Evolutionary conservation across 306 rosid species (phyloP).

Genomic region (Quillaja saponaria): DNA sequence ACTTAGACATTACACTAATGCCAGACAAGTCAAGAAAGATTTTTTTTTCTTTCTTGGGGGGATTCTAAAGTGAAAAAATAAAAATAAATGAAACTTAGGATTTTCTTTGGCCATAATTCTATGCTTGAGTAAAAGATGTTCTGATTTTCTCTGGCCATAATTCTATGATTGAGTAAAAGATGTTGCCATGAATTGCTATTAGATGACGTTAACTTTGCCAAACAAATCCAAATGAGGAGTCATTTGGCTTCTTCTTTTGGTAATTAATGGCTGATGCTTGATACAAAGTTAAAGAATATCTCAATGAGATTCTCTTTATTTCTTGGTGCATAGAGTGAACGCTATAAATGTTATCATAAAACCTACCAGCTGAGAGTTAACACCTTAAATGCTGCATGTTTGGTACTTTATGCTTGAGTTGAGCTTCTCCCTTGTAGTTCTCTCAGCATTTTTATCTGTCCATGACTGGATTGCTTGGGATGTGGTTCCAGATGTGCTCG

Average conservation of each 20-base stretch:
- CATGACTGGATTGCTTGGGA: background rate
- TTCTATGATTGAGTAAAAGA: background rate
- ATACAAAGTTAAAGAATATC: slow-evolving; percentile 4
- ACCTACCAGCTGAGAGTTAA: too few relatives aligned
- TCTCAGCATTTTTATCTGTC: background rate
- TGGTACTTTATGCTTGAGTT: background rate
- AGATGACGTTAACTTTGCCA: slow-evolving; percentile 2
- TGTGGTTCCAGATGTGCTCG: background rate
- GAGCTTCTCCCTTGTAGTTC: background rate
- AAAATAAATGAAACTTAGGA: too few relatives aligned
- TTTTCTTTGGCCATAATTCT: background rate
- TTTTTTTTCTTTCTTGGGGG: too few relatives aligned
- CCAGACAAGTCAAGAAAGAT: too few relatives aligned
- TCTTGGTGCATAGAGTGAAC: too few relatives aligned
- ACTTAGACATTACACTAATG: too few relatives aligned
- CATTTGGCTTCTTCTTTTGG: slow-evolving; percentile 12
- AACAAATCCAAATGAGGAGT: background rate
- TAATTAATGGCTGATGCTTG: background rate
- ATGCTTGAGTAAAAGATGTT: slow-evolving; percentile 2
- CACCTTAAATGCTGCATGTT: too few relatives aligned
- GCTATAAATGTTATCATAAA: too few relatives aligned
- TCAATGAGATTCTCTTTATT: background rate
- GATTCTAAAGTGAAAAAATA: slow-evolving; percentile 19
- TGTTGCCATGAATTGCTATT: slow-evolving; percentile 2
- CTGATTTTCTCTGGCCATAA: background rate